A percentile compares a stretch with the other conserved stretches of the same genome.
Evolutionary conservation across 2,329 filamentous ascomycete genomes (phyloP).

Genomic region (Pseudogymnoascus sp.): DNA sequence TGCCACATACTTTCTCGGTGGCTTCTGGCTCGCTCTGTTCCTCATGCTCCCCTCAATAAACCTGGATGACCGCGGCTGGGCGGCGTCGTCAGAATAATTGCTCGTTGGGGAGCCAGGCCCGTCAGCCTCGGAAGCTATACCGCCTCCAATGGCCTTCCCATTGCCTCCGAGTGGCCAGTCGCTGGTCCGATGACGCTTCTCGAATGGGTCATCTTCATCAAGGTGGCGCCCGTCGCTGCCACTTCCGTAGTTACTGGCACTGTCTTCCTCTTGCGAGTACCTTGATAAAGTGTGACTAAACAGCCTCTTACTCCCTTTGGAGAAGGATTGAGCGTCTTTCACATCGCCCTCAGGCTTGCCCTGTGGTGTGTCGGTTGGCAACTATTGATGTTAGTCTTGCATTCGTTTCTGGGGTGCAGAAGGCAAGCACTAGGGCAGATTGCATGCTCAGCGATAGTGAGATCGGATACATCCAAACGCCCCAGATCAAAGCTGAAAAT

Average conservation of each 20-base stretch:
- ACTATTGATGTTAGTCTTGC: neutral
- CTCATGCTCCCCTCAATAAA: slow-evolving; percentile 80
- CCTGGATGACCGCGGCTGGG: slow-evolving; percentile 45
- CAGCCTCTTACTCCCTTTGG: slow-evolving; percentile 24
- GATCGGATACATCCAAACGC: neutral
- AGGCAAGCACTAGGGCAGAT: neutral
- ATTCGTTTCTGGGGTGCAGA: neutral
- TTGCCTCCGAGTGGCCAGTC: slow-evolving; percentile 34
- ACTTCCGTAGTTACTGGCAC: slow-evolving; percentile 29
- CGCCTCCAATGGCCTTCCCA: neutral
- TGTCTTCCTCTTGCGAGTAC: slow-evolving; percentile 11
- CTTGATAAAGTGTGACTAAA: slow-evolving; percentile 25
- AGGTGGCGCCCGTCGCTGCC: slow-evolving; percentile 18
- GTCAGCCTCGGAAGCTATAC: neutral
- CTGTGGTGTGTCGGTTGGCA: neutral
- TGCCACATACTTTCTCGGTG: slow-evolving; percentile 31
- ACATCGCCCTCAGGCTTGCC: neutral
- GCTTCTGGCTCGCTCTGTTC: slow-evolving; percentile 63
- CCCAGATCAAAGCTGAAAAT: neutral
- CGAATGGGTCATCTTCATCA: slow-evolving; percentile 26
- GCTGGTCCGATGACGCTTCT: slow-evolving; percentile 36
- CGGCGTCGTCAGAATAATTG: neutral
- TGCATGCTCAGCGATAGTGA: neutral
- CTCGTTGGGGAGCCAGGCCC: slow-evolving; percentile 15
- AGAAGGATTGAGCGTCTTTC: neutral